These are phyloP conservation scores for Pyrenophora graminea DNA, from an alignment of 2,329 filamentous ascomycete genomes.

Conservation along the genomic window DNA sequence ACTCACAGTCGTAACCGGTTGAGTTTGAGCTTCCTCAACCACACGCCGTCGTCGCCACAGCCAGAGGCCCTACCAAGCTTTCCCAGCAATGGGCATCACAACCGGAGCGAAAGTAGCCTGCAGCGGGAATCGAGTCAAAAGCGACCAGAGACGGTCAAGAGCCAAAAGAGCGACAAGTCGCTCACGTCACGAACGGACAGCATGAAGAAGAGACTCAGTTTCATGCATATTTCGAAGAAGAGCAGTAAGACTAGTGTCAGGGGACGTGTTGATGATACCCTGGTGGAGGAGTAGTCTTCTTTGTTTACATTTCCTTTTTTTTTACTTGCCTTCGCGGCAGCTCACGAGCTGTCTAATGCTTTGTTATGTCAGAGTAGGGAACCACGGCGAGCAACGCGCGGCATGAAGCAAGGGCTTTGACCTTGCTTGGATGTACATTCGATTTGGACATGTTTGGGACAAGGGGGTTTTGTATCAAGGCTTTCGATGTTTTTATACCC, in stretches of 20 bases:
- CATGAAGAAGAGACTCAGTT: constrained; percentile 77
- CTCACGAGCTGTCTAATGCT: constrained; percentile 18
- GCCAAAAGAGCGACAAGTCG: constrained; percentile 48
- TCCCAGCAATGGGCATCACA: constrained; percentile 17
- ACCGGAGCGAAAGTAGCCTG: constrained; percentile 29
- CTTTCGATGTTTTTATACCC: constrained; percentile 20
- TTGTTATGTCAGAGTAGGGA: constrained; percentile 9
- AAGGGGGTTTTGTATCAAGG: constrained; percentile 8
- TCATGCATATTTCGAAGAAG: constrained; percentile 76
- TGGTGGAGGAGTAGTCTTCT: constrained; percentile 38
- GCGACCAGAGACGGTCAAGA: constrained; percentile 41
- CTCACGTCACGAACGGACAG: constrained; percentile 55
- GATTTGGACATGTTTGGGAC: constrained; percentile 2
- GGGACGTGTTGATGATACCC: constrained; percentile 33
- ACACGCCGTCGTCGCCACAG: constrained; percentile 30
- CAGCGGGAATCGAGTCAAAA: constrained; percentile 18
- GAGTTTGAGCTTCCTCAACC: constrained; percentile 36
- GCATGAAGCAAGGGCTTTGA: constrained; percentile 1
- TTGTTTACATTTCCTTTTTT: constrained; percentile 3
- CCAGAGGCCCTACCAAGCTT: constrained; percentile 37
- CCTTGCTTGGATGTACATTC: constrained; percentile 4
- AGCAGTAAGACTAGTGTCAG: constrained; percentile 59
- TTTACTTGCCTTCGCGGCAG: constrained; percentile 8
- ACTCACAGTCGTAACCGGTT: constrained; percentile 29
- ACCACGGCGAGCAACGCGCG: constrained; percentile 1